These are phyloP conservation scores for Coprinopsis sp. DNA, from an alignment of 768 basidiomycete genomes.

Conservation along the genomic window DNA sequence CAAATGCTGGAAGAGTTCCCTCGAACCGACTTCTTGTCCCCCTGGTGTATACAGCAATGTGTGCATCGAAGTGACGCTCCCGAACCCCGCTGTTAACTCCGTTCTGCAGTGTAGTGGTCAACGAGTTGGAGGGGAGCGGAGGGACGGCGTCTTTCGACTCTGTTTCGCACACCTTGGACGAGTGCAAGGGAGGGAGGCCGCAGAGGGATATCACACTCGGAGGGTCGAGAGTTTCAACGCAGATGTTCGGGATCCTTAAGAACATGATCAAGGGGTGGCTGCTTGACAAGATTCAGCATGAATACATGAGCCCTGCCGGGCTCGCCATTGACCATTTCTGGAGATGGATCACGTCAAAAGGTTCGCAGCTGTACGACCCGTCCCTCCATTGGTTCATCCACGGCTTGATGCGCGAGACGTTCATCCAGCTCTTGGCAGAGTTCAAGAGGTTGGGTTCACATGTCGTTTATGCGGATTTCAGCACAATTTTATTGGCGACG, in stretches of 20 bases:
- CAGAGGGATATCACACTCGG: constrained; percentile 78
- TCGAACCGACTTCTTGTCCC: constrained; percentile 76
- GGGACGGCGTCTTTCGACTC: constrained; percentile 94
- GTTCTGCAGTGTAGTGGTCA: constrained; percentile 92
- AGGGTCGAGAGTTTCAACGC: constrained; percentile 82
- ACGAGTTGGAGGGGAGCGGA: constrained; percentile 95
- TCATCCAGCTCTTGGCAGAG: constrained; percentile 94
- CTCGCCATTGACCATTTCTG: constrained; percentile 91
- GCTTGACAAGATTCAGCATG: constrained; percentile 72
- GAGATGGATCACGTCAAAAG: constrained; percentile 89
- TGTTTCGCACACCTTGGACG: constrained; percentile 86
- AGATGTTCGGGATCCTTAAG: constrained; percentile 82
- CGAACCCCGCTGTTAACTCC: constrained; percentile 90
- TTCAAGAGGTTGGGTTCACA: constrained; percentile 93
- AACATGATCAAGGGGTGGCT: constrained; percentile 89
- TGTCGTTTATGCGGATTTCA: constrained; percentile 92
- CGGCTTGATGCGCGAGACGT: constrained; percentile 96
- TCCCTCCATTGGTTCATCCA: constrained; percentile 91
- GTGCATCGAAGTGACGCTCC: constrained; percentile 82
- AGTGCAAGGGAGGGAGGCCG: constrained; percentile 71
- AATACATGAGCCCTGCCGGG: constrained; percentile 61
- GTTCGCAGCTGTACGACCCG: constrained; percentile 87
- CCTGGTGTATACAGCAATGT: constrained; percentile 92
- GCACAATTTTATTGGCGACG: constrained; percentile 84
- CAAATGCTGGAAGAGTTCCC: constrained; percentile 72